Percentiles rank a stretch among this genome's conserved stretches.
Conservation (phyloP, 352 stramenopile species). For the Saprolegnia diclina region DNA sequence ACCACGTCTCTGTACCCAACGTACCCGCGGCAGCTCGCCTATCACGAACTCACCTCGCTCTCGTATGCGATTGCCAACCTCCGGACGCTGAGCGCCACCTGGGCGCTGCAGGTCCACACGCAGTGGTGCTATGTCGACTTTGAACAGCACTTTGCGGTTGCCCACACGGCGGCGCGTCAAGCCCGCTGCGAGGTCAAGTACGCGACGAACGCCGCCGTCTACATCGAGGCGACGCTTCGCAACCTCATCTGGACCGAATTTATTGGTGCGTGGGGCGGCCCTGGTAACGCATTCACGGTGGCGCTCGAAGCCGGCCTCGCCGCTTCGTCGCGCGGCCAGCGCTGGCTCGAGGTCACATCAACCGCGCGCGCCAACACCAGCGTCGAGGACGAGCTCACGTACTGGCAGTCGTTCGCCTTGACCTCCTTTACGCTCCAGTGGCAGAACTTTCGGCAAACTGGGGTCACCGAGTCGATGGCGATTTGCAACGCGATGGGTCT, state of each 20-base stretch:
- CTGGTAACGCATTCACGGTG: not conserved
- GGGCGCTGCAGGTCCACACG: not conserved
- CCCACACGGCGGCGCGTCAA: slow-evolving; percentile 19
- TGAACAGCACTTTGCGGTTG: slow-evolving; percentile 9
- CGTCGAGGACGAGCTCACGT: slow-evolving; percentile 2
- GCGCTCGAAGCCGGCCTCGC: not conserved
- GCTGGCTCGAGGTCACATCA: not conserved
- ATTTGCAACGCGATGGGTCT: no score
- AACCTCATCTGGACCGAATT: slow-evolving; percentile 18
- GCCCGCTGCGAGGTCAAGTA: not conserved
- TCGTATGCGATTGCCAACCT: not conserved
- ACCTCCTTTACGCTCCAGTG: not conserved
- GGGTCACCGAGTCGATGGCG: not conserved
- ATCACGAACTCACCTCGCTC: not conserved
- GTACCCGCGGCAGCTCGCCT: not conserved
- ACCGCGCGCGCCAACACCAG: not conserved
- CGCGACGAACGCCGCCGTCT: slow-evolving; percentile 4
- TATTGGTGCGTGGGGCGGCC: not conserved
- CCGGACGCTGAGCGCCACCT: not conserved
- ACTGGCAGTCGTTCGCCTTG: slow-evolving; percentile 4
- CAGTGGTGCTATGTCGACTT: slow-evolving; percentile 24
- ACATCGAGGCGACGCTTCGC: slow-evolving; percentile 14
- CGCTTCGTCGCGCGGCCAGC: not conserved
- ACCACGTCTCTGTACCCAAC: not conserved
- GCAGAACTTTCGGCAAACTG: slow-evolving; percentile 15